phyloP scores from a whole-genome alignment of 2,329 filamentous ascomycete species.

The Aspergillus aculeatinus region DNA sequence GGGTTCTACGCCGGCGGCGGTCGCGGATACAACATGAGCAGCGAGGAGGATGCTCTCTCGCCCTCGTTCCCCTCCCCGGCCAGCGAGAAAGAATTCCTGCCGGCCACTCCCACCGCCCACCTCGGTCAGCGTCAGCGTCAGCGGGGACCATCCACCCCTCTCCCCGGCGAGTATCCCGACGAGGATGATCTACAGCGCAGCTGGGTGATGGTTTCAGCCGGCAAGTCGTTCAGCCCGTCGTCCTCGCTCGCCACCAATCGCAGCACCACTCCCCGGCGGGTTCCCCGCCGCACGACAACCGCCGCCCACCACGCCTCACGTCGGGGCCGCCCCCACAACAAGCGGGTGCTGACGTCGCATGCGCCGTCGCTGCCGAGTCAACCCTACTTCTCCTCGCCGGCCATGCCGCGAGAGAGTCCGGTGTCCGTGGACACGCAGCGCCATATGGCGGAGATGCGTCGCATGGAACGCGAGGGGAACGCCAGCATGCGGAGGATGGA shows the following conservation, averaged over 20 bases:
- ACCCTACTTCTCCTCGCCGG: slow-evolving; percentile 25
- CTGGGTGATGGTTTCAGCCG: slow-evolving; percentile 65
- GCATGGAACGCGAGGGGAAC: slow-evolving; percentile 76
- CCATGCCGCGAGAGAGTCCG: slow-evolving; percentile 32
- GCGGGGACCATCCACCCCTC: slow-evolving; percentile 39
- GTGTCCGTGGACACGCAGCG: slow-evolving; percentile 64
- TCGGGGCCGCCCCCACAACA: slow-evolving; percentile 22
- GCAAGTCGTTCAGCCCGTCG: slow-evolving; percentile 17
- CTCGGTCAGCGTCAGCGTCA: background rate
- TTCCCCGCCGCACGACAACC: slow-evolving; percentile 15
- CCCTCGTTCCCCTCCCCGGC: slow-evolving; percentile 14
- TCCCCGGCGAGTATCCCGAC: slow-evolving; percentile 56
- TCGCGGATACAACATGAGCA: slow-evolving; percentile 62
- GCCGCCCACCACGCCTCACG: slow-evolving; percentile 19
- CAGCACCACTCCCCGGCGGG: slow-evolving; percentile 13
- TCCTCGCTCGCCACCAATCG: slow-evolving; percentile 23
- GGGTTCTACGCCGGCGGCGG: slow-evolving; percentile 88
- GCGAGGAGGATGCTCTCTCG: slow-evolving; percentile 13
- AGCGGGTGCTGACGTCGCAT: slow-evolving; percentile 22
- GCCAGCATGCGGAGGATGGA: slow-evolving; percentile 78
- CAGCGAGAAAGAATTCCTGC: slow-evolving; percentile 20
- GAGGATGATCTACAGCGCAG: slow-evolving; percentile 59
- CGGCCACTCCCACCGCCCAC: slow-evolving; percentile 14
- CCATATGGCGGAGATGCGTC: slow-evolving; percentile 68
- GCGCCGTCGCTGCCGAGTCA: slow-evolving; percentile 26